Base-by-base conservation (phyloP, 2,329 filamentous ascomycete species). In the Sarocladiaceae sp. region DNA sequence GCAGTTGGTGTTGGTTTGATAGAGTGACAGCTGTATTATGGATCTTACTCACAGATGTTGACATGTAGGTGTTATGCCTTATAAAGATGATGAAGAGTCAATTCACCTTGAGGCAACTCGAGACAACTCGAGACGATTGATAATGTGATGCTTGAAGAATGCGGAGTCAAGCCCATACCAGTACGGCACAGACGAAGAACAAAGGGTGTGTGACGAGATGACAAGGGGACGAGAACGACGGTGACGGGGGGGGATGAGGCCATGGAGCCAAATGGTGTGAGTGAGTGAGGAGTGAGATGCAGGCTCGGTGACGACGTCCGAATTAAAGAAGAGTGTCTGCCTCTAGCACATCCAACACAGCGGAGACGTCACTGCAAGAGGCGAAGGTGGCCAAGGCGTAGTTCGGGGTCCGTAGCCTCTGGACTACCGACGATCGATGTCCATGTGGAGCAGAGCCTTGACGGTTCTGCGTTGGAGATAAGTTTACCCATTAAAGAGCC, bases 231-330 rank as follows among this genome's bases (percentile, higher is more conserved):
- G 21, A 27, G 21, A 40, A 21, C 16, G 19, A n/a, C 4, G 15
- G 10, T 29, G 4, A 31, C n/a, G 4, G 15, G 5, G 15, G 16
- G 19, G 16, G 39, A 42, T 24, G 9, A 29, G 39, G 40, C 26
- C 11, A 11, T 23, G 29, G 23, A 33, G 12, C 9, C 9, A n/a
- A 29, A 9, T 9, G 9, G 26, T 29, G 26, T 29, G 26, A 29
- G n/a, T 29, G n/a, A 29, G 26, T n/a, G 9, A 27, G 26, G 29
- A 21, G 16, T 32, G 39, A 42, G 27, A 43, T 43, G 40, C 40
- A 43, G 40, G 29, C 20, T 43, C 40, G 40, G 26, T 43, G 40
- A 43, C 40, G 40, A 43, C 24, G 37, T 41, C 37, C 37, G 37
- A 41, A 41, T 29, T 5, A 29, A 41, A 29, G 20, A 15, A 41